Percentiles rank a stretch among this genome's conserved stretches.
phyloP scores from a whole-genome alignment of 768 basidiomycete genomes.

The Suillus weaverae region DNA sequence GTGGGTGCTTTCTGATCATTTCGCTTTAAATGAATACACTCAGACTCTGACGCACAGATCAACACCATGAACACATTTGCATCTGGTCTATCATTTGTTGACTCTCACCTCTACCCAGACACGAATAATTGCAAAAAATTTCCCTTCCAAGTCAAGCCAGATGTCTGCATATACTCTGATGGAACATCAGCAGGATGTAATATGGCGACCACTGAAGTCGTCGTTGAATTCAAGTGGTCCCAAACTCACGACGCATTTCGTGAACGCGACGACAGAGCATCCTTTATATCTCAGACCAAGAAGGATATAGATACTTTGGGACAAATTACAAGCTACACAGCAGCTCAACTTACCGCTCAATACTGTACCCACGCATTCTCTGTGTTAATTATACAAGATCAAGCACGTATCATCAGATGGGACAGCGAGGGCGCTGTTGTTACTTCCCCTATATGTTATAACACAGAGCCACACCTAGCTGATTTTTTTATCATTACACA shows the following conservation, averaged over 20 bases:
- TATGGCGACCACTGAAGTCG: background rate
- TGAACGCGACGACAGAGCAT: background rate
- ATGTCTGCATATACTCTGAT: constrained; percentile 9
- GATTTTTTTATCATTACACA: constrained; percentile 28
- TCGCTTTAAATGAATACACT: background rate
- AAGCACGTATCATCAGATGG: constrained; percentile 35
- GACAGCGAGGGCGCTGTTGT: constrained; percentile 35
- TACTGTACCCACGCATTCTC: constrained; percentile 34
- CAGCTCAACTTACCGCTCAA: constrained; percentile 24
- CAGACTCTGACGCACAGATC: background rate
- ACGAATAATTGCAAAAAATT: background rate
- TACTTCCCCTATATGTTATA: constrained; percentile 24
- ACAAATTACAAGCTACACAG: constrained; percentile 27
- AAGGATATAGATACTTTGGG: constrained; percentile 14
- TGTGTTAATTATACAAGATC: constrained; percentile 23
- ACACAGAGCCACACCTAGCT: constrained; percentile 5
- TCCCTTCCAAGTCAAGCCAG: constrained; percentile 11
- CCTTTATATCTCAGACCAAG: background rate
- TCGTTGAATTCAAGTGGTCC: constrained; percentile 13
- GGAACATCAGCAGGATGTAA: background rate
- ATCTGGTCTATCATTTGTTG: background rate
- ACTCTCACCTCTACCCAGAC: constrained; percentile 6
- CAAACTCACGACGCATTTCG: background rate
- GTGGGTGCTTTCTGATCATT: background rate
- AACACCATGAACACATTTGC: constrained; percentile 8